Evolutionary conservation across 441 rosid genomes (phyloP), one percentile per base, ranked within the genome.

Genomic region (Eruca vesicaria): DNA sequence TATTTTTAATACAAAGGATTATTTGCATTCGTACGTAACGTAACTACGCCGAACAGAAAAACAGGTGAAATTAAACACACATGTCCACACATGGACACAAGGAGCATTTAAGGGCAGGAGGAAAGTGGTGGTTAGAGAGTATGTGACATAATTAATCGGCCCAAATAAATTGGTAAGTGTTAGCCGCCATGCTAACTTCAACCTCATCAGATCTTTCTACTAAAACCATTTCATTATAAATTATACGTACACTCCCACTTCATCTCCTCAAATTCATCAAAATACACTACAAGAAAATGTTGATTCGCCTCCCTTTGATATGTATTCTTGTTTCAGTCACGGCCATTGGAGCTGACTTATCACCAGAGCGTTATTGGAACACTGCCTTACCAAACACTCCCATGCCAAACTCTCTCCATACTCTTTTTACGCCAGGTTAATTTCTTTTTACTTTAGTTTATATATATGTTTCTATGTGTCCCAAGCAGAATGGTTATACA

Each of bases 341-440:
- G 59, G 80, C 84, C 38, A 86, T 68, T 57, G 65, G 65, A 6
- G 98, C 93, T 69, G 89, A 83, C 18, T 19, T 81, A 12, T 32
- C 89, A 19, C 92, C 90, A 7, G 88, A 91, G 64, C 79, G 76
- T 60, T 91, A 95, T 76, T 95, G 99, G 98, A 83, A 81, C 16
- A 58, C 81, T 38, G 85, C 78, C 69, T 69, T 95, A 79, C 98
- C 97, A n/a, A 88, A 89, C 80, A 83, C 95, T 32, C 90, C 86
- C 9, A 87, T 93, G 81, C 98, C 99, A 10, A 84, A 89, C 79
- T 83, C 87, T 67, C 81, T 93, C 74, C 74, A 68, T 41, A 85
- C 88, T 68, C 88, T 85, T 63, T 80, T 95, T 69, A 83, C 79
- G 4, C 71, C 81, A 3, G 91, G 94, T 89, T 15, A 75, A 68